Conservation (phyloP, 768 basidiomycete species). For the Auricularia heimuer region DNA sequence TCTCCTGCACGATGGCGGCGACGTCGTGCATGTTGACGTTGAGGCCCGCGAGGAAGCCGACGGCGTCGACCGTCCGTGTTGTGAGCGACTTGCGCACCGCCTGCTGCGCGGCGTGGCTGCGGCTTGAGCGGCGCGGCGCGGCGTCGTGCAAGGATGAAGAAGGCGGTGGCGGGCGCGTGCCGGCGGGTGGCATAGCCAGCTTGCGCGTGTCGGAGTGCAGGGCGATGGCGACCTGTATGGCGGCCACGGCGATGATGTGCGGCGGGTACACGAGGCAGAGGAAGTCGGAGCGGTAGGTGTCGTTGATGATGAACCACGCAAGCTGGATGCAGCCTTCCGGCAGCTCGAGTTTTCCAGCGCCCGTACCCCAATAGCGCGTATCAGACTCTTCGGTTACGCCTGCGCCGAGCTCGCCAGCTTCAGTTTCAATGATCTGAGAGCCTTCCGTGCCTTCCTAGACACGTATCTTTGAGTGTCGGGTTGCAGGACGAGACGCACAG, state of each 20-base stretch:
- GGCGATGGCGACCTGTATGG: constrained; percentile 80
- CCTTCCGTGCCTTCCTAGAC: constrained; percentile 7
- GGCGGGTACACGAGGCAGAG: constrained; percentile 92
- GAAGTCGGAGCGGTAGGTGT: constrained; percentile 79
- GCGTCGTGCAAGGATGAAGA: constrained; percentile 22
- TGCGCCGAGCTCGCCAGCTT: constrained; percentile 43
- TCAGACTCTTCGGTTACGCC: constrained; percentile 43
- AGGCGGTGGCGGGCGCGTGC: constrained; percentile 29
- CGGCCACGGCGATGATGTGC: constrained; percentile 86
- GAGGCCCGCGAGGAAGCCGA: constrained; percentile 76
- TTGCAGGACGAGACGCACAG: neutral
- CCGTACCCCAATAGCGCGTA: constrained; percentile 68
- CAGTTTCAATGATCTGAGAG: constrained; percentile 27
- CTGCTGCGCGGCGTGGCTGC: constrained; percentile 15
- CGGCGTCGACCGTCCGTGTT: constrained; percentile 37
- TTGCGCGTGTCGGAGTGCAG: constrained; percentile 50
- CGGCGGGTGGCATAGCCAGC: constrained; percentile 6
- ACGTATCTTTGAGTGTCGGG: neutral
- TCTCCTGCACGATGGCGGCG: constrained; percentile 81
- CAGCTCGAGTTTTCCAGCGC: constrained; percentile 68
- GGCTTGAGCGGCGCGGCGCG: constrained; percentile 46
- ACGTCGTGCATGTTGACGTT: constrained; percentile 78
- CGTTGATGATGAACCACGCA: constrained; percentile 97
- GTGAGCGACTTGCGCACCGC: constrained; percentile 14
- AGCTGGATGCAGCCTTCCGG: constrained; percentile 73